These are phyloP conservation scores for Selaginella tamariscina DNA, from an alignment of 75 land plant genomes.

Conservation along the genomic window DNA sequence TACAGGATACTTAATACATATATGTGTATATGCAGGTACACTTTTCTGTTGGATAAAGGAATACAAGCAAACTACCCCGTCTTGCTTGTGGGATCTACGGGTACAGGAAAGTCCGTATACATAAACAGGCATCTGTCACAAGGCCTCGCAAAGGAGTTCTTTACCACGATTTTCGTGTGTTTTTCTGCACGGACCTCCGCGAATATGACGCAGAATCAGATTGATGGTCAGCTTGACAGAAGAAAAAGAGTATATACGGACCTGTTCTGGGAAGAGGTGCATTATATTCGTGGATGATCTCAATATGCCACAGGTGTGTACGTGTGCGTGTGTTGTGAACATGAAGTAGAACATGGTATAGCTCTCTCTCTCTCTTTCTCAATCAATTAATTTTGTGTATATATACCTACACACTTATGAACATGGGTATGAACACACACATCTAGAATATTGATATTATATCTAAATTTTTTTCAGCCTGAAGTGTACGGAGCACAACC, in stretches of 20 bases:
- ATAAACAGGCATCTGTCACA: constrained; percentile 25
- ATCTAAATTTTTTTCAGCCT: constrained; percentile 16
- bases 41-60: constrained; percentile 23
- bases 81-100: constrained; percentile 28
- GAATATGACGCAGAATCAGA: constrained; percentile 36
- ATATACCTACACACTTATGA: too few species aligned
- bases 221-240: constrained; percentile 32
- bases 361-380: too few species aligned
- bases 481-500: constrained; percentile 41
- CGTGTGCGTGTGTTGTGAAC: not conserved
- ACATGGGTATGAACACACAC: too few species aligned
- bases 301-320: constrained; percentile 32
- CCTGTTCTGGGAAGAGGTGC: constrained; percentile 23
- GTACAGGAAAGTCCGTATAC: constrained; percentile 32
- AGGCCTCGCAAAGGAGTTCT: constrained; percentile 25
- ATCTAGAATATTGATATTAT: too few species aligned
- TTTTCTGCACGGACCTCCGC: constrained; percentile 35
- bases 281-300: constrained; percentile 34
- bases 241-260: constrained; percentile 28
- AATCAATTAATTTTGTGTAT: too few species aligned
- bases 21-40: too few species aligned
- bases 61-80: constrained; percentile 22
- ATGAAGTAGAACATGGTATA: too few species aligned
- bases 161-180: constrained; percentile 20
- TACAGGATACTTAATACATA: too few species aligned